Evolutionary conservation across 1,284 basidiomycete genomes (phyloP).

Genomic region (Inonotus obliquus): DNA sequence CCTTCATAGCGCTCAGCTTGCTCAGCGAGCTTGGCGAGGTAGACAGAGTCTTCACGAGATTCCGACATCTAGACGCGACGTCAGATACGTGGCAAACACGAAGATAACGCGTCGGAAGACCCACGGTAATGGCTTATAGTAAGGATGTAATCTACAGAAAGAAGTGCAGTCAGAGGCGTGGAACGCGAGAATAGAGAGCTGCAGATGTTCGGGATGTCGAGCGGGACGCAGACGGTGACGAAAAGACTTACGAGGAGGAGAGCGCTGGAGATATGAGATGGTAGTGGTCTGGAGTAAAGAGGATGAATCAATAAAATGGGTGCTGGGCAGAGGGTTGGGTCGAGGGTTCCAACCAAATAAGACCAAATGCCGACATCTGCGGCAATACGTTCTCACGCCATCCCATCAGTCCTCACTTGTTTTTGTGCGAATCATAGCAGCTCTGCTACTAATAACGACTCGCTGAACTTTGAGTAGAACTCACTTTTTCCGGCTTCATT

Average conservation of each 20-base stretch:
- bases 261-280: constrained; percentile 34
- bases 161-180: constrained; percentile 27
- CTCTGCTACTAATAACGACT: background rate
- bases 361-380: constrained; percentile 1
- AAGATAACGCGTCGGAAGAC: constrained; percentile 29
- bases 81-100: constrained; percentile 21
- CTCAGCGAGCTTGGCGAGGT: constrained; percentile 99
- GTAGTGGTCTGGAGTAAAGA: constrained; percentile 43
- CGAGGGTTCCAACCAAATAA: constrained; percentile 20
- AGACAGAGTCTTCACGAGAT: constrained; percentile 94
- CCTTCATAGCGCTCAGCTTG: constrained; percentile 99
- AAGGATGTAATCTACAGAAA: constrained; percentile 16
- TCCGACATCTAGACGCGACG: constrained; percentile 61
- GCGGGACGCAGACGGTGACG: constrained; percentile 26
- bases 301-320: constrained; percentile 40
- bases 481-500: background rate
- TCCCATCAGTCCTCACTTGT: background rate
- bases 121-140: constrained; percentile 5
- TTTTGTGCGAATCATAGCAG: background rate
- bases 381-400: constrained; percentile 14
- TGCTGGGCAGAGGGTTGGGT: constrained; percentile 44
- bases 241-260: constrained; percentile 26
- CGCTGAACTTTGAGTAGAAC: background rate
- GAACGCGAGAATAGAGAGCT: constrained; percentile 30
- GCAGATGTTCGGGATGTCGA: constrained; percentile 20